A percentile compares a stretch with the other conserved stretches of the same genome.
Evolutionary conservation across 129 eudicot species (phyloP).

Genomic region (Centella asiatica): DNA sequence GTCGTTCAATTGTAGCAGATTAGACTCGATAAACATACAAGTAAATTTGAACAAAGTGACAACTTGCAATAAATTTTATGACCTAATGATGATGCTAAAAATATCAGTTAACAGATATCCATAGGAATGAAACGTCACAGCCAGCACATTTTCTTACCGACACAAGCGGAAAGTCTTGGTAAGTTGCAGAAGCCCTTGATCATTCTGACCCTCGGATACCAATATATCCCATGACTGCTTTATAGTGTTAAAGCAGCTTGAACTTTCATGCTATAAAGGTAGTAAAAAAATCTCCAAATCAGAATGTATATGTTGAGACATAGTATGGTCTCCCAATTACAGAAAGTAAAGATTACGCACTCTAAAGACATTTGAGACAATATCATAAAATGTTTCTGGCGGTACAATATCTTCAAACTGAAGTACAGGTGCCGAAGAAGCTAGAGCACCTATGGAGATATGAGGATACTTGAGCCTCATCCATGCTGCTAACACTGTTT

Average conservation of each 20-base stretch:
- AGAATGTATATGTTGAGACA: not conserved
- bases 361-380: slow-evolving; percentile 71
- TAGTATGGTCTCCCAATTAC: not conserved
- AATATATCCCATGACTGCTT: slow-evolving; percentile 74
- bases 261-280: slow-evolving; percentile 60
- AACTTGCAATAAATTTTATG: not conserved
- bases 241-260: slow-evolving; percentile 74
- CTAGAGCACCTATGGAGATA: slow-evolving; percentile 77
- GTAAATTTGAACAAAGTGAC: not conserved
- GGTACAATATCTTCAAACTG: slow-evolving; percentile 92
- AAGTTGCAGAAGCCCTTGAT: slow-evolving; percentile 51
- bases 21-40: not conserved
- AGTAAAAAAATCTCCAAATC: not conserved
- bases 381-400: slow-evolving; percentile 64
- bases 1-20: slow-evolving; percentile 13
- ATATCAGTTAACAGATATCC: not conserved
- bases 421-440: slow-evolving; percentile 92
- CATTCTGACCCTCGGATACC: slow-evolving; percentile 34
- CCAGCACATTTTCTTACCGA: slow-evolving; percentile 27
- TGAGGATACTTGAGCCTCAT: slow-evolving; percentile 96
- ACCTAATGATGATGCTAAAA: not conserved
- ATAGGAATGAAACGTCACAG: not conserved
- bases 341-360: slow-evolving; percentile 31
- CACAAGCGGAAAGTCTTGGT: slow-evolving; percentile 62
- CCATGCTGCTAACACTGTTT: slow-evolving; percentile 94